These are phyloP conservation scores for Rhizoclosmatium globosum DNA, from an alignment of 192 early-diverging fungal genomes.

Conservation along the genomic window DNA sequence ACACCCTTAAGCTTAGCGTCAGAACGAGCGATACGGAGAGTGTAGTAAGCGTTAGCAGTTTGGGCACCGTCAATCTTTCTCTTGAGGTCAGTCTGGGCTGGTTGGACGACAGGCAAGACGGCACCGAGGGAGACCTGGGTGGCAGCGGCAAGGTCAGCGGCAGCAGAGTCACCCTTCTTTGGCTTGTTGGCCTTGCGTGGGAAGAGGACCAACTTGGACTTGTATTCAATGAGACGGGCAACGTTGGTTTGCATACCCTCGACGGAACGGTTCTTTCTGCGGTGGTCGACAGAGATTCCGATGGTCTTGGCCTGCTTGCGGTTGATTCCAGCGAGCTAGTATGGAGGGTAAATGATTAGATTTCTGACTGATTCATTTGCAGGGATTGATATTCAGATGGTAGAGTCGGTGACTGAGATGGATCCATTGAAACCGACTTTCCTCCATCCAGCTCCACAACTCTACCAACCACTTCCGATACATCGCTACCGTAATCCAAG, in stretches of 20 bases:
- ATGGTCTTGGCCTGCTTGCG: slow-evolving; percentile 93
- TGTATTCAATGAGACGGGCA: slow-evolving; percentile 93
- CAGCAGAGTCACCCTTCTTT: slow-evolving; percentile 75
- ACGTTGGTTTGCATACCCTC: slow-evolving; percentile 95
- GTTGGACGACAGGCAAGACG: slow-evolving; percentile 76
- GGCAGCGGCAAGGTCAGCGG: slow-evolving; percentile 60
- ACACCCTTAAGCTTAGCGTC: slow-evolving; percentile 77
- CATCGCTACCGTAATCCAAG: not conserved
- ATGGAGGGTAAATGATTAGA: not conserved
- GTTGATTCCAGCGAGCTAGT: slow-evolving; percentile 89
- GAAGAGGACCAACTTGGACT: slow-evolving; percentile 95
- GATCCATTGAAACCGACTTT: slow-evolving; percentile 15
- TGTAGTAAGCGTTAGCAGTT: slow-evolving; percentile 67
- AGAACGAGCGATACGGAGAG: slow-evolving; percentile 82
- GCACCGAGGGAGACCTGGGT: slow-evolving; percentile 67
- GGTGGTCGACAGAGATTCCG: slow-evolving; percentile 97
- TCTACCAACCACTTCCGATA: slow-evolving; percentile 36
- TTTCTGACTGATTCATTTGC: not conserved
- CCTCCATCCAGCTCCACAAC: slow-evolving; percentile 1
- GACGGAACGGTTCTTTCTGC: slow-evolving; percentile 93
- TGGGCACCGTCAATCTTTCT: slow-evolving; percentile 48
- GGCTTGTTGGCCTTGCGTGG: slow-evolving; percentile 92
- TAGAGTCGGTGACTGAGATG: not conserved
- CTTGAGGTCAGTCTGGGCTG: slow-evolving; percentile 42
- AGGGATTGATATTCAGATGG: not conserved